Conservation (phyloP, 2,329 filamentous ascomycete species). For the Clarireedia paspali region DNA sequence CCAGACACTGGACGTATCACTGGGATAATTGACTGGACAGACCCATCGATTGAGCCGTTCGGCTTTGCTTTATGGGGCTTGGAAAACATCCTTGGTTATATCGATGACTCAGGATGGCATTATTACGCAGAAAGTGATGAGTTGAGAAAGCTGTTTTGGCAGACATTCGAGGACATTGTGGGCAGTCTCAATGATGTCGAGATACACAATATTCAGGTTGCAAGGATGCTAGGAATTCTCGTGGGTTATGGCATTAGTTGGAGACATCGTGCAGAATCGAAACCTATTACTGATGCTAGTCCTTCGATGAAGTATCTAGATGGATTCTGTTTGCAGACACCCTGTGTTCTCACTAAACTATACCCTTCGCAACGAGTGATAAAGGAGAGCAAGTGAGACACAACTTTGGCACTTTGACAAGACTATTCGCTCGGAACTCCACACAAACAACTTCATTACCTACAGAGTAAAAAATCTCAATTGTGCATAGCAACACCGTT, state of each 20-base stretch:
- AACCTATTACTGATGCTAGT: neutral
- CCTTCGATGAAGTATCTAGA: neutral
- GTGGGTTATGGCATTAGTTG: too few species aligned
- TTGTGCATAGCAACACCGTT: too few species aligned
- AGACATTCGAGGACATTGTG: neutral
- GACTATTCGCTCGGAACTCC: too few species aligned
- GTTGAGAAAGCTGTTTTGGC: neutral
- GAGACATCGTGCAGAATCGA: too few species aligned
- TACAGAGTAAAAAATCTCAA: too few species aligned
- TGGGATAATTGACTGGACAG: conserved; percentile 37
- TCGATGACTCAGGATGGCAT: conserved; percentile 2
- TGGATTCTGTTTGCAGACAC: neutral
- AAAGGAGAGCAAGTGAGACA: too few species aligned
- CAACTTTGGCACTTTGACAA: too few species aligned
- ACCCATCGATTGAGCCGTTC: conserved; percentile 35
- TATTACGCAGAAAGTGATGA: neutral
- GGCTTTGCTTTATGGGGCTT: conserved; percentile 17
- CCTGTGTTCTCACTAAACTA: too few species aligned
- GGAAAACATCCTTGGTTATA: conserved; percentile 1
- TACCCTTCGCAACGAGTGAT: too few species aligned
- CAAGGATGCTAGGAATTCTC: neutral
- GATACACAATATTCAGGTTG: neutral
- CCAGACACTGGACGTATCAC: conserved; percentile 25
- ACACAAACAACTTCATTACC: too few species aligned
- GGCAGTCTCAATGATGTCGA: neutral